Evolutionary conservation across 2,329 filamentous ascomycete species (phyloP).

Genomic region (Ophiostoma triangulosporum): DNA sequence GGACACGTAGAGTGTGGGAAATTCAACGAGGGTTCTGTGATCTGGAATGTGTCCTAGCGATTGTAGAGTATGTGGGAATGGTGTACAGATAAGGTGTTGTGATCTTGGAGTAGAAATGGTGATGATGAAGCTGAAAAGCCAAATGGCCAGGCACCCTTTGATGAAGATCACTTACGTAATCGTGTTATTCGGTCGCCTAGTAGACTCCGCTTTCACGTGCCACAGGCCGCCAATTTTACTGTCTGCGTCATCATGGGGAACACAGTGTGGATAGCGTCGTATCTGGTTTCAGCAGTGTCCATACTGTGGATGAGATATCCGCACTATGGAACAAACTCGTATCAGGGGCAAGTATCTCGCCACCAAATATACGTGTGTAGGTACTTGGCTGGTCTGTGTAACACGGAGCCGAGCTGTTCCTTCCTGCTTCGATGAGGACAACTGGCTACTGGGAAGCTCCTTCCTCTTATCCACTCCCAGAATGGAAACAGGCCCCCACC

Average conservation of each 20-base stretch:
- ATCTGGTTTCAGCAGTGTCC: background rate
- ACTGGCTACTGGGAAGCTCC: slow-evolving; percentile 6
- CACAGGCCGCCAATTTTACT: background rate
- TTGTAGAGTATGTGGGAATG: background rate
- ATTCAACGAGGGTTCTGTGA: background rate
- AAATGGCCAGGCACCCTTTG: background rate
- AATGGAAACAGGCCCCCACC: slow-evolving; percentile 4
- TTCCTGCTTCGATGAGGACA: slow-evolving; percentile 8
- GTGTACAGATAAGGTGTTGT: background rate
- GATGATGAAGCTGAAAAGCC: background rate
- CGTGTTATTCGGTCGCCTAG: slow-evolving; percentile 6
- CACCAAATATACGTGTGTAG: background rate
- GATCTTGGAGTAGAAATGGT: background rate
- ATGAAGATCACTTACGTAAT: background rate
- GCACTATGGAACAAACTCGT: background rate
- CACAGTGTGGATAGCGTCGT: background rate
- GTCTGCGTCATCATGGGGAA: background rate
- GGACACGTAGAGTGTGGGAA: background rate
- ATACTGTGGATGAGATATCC: background rate
- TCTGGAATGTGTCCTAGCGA: background rate
- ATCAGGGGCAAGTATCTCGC: background rate
- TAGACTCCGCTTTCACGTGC: background rate
- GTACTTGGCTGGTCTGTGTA: background rate
- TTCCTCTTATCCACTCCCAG: slow-evolving; percentile 1
- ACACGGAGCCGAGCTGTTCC: background rate